Conservation (phyloP, 805 yeast species). For the Kazachstania taianensis region DNA sequence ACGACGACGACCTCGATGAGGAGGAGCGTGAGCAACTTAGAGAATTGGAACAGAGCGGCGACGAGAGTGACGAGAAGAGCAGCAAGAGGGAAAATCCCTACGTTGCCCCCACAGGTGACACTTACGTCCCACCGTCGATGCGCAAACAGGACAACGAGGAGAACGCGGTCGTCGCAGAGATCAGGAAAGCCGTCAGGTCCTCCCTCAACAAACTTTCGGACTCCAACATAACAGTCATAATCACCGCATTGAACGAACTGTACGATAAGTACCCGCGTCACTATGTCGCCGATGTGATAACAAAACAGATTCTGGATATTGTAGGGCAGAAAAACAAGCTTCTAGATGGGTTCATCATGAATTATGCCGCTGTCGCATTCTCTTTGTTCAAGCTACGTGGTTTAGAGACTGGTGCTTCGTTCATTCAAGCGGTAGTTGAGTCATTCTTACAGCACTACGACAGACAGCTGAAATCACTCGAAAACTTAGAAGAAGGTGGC, state of each 20-base stretch:
- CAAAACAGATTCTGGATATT: constrained; percentile 54
- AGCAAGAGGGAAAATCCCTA: constrained; percentile 58
- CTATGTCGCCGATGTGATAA: constrained; percentile 60
- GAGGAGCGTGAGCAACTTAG: constrained; percentile 27
- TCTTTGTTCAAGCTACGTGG: constrained; percentile 75
- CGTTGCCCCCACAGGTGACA: constrained; percentile 43
- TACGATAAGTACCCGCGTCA: constrained; percentile 67
- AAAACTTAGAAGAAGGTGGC: constrained; percentile 6
- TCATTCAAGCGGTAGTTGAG: constrained; percentile 73
- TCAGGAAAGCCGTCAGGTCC: constrained; percentile 65
- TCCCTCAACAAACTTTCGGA: constrained; percentile 84
- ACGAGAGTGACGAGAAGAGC: constrained; percentile 24
- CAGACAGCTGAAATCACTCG: constrained; percentile 7
- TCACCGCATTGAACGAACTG: constrained; percentile 54
- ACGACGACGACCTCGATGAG: constrained; percentile 31
- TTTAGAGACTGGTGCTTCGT: constrained; percentile 78
- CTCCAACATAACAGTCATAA: constrained; percentile 63
- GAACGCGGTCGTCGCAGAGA: constrained; percentile 37
- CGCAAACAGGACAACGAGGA: constrained; percentile 41
- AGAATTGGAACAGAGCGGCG: constrained; percentile 20
- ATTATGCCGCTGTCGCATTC: constrained; percentile 68
- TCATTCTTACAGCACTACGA: constrained; percentile 40
- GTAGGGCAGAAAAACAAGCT: constrained; percentile 54
- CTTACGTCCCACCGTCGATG: constrained; percentile 82
- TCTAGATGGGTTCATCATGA: constrained; percentile 66